phyloP scores from a whole-genome alignment of 2,329 filamentous ascomycete genomes.

The Allantophomopsis lycopodina region DNA sequence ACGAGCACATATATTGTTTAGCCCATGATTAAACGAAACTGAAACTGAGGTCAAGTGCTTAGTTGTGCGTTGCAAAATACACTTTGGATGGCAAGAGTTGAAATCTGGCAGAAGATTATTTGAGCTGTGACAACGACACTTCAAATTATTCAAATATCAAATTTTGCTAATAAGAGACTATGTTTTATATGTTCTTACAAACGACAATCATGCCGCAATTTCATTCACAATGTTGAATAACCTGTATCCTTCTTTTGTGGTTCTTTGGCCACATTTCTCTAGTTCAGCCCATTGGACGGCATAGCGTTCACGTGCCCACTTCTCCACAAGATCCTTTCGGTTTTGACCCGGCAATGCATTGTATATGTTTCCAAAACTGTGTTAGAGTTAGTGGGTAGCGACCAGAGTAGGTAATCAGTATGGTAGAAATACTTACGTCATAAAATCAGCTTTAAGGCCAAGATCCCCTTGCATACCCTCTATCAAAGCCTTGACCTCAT shows the following conservation, averaged over 20 bases:
- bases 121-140: no score
- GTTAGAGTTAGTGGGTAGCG: conserved; percentile 1
- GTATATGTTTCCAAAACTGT: conserved; percentile 60
- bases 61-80: no score
- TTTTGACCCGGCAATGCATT: conserved; percentile 55
- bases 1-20: no score
- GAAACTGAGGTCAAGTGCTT: no score
- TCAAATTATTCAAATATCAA: no score
- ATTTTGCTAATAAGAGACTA: no score
- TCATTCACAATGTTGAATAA: conserved; percentile 13
- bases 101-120: no score
- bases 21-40: no score
- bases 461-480: conserved; percentile 51
- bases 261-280: conserved; percentile 12
- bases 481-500: conserved; percentile 53
- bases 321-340: conserved; percentile 56
- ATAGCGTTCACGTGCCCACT: conserved; percentile 59
- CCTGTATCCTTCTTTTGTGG: conserved; percentile 12
- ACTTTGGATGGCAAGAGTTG: no score
- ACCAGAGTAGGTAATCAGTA: neutral
- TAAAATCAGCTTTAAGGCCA: conserved; percentile 51
- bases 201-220: conserved; percentile 2
- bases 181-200: no score
- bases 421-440: conserved; percentile 46
- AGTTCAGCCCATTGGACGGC: conserved; percentile 57